Base-by-base conservation (phyloP, 306 rosid genomes). In the Luffa acutangula region DNA sequence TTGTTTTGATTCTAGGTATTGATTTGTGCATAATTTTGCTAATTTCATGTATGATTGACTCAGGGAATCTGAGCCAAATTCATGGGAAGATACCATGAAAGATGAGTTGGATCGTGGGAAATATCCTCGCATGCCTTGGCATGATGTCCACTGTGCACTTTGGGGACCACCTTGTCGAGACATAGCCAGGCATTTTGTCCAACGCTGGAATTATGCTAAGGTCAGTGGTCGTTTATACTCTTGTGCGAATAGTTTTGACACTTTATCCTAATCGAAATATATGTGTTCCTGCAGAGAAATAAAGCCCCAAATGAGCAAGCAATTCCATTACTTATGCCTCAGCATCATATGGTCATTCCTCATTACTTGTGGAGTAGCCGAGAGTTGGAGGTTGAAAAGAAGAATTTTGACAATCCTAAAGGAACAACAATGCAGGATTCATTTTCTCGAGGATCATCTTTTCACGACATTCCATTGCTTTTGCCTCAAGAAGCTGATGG, bases 161-260 rank as follows among this genome's bases (percentile, higher is more conserved):
- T 93, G 96, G 97, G 99, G 99, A 77, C 97, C 99, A 83, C 94
- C 99, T 54, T 96, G 99, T 86, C 98, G 96, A 81, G 99, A 96
- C 72, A 80, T 93, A 78, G 99, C 99, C 76, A 93, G 99, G 85
- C 99, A 96, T 81, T 96, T 96, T 86, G 99, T 96, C 87, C 99
- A 96, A 89, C 91, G 99, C 76, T 96, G 99, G 99, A 96, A 96
- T 87, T 96, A 96, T 79, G 98, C 99, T 33, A 96, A 96, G 98
- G 99, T 96, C 59, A 46, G 84, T 36, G 71, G 67, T 75, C 14
- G 14, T 78, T 63, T 49, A 41, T 73, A 31, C 15, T 70, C 85
- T 83, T 59, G 48, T 46, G 76, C 34, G 48, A 71, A 79, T 69
- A 78, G 39, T 58, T 31, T 21, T 78, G 69, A 66, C 62, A 37